phyloP scores from a whole-genome alignment of 176 grass and related monocot genomes.

The Lolium perenne region DNA sequence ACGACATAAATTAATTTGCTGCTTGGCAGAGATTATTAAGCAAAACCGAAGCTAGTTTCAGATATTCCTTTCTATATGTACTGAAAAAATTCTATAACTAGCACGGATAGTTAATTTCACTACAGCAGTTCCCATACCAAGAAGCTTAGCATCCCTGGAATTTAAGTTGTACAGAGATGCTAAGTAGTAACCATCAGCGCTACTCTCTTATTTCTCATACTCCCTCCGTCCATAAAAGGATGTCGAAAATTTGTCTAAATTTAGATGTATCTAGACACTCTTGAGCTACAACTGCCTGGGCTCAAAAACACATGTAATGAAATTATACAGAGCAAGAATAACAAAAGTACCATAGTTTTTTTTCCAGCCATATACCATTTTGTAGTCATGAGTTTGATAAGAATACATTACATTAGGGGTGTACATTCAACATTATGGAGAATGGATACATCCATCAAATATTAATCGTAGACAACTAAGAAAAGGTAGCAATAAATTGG shows the following conservation, averaged over 20 bases:
- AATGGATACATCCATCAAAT: slow-evolving; percentile 22
- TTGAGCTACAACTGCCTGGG: no score
- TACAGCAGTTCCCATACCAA: not conserved
- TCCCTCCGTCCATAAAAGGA: no score
- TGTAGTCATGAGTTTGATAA: not conserved
- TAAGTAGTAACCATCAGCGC: slow-evolving; percentile 1
- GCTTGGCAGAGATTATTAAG: slow-evolving; percentile 32
- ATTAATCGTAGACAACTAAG: slow-evolving; percentile 7
- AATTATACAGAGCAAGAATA: slow-evolving; percentile 13
- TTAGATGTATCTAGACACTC: no score
- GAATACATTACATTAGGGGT: not conserved
- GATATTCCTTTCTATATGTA: not conserved
- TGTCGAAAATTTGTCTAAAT: no score
- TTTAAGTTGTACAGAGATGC: slow-evolving; percentile 5
- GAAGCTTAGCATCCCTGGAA: slow-evolving; percentile 13
- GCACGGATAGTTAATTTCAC: not conserved
- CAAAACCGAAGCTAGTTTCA: slow-evolving; percentile 4
- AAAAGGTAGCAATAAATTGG: not conserved
- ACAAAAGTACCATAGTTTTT: slow-evolving; percentile 19
- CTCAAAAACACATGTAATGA: not conserved
- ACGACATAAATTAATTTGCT: slow-evolving; percentile 28
- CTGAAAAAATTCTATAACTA: slow-evolving; percentile 4
- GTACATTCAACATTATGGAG: slow-evolving; percentile 14
- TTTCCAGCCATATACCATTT: not conserved
- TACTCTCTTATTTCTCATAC: not conserved